Percentiles rank a stretch among this genome's conserved stretches.
phyloP scores from a whole-genome alignment of 768 basidiomycete genomes.

The Gyrodon lividus region DNA sequence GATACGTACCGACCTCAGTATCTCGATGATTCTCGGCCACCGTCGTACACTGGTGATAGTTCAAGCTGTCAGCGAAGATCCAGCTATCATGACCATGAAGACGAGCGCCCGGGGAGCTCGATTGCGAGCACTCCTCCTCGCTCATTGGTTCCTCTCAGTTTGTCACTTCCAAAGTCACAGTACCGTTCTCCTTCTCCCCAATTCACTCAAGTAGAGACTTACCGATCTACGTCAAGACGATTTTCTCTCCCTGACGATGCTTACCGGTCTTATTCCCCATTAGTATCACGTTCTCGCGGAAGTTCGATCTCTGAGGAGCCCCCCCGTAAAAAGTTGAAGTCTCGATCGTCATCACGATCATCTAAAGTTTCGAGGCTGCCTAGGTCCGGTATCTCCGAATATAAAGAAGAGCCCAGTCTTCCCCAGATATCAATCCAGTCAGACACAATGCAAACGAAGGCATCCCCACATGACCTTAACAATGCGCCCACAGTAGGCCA shows the following conservation, averaged over 20 bases:
- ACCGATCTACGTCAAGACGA: constrained; percentile 2
- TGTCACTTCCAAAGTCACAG: constrained; percentile 17
- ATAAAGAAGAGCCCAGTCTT: constrained; percentile 18
- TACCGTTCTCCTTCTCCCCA: constrained; percentile 23
- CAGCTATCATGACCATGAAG: constrained; percentile 23
- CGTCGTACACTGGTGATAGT: constrained; percentile 32
- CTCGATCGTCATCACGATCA: constrained; percentile 55
- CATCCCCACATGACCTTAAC: constrained; percentile 20
- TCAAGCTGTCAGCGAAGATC: constrained; percentile 22
- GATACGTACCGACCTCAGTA: constrained; percentile 57
- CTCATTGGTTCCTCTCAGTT: neutral
- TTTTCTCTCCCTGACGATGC: constrained; percentile 9
- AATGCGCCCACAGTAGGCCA: constrained; percentile 8
- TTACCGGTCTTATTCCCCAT: constrained; percentile 19
- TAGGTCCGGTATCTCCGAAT: constrained; percentile 29
- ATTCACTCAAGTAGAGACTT: constrained; percentile 4
- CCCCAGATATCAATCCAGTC: constrained; percentile 18
- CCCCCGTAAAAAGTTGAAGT: constrained; percentile 35
- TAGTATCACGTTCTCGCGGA: constrained; percentile 22
- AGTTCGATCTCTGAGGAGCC: constrained; percentile 32
- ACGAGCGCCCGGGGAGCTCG: constrained; percentile 29
- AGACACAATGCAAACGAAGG: constrained; percentile 37
- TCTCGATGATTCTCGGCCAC: constrained; percentile 33
- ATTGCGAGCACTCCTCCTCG: constrained; percentile 35
- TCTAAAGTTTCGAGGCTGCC: constrained; percentile 37